Percentiles rank a stretch among this genome's conserved stretches.
These are phyloP conservation scores for Talaromyces thailandensis DNA, from an alignment of 495 filamentous ascomycete species.

Conservation along the genomic window DNA sequence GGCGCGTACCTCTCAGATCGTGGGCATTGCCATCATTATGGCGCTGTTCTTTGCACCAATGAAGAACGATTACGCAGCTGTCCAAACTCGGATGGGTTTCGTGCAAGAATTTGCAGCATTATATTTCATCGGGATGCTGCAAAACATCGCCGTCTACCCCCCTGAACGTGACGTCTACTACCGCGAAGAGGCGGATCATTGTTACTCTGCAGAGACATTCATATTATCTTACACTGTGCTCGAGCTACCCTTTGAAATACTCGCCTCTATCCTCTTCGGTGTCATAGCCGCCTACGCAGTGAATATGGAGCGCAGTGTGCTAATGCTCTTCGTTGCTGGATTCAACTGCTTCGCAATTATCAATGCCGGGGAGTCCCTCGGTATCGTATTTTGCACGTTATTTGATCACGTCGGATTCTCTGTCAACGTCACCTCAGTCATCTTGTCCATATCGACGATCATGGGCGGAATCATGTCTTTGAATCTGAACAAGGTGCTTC, in stretches of 20 bases:
- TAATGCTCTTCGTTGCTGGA: slow-evolving; percentile 55
- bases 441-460: slow-evolving; percentile 55
- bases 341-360: slow-evolving; percentile 67
- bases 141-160: slow-evolving; percentile 67
- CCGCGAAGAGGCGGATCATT: slow-evolving; percentile 57
- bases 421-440: slow-evolving; percentile 54
- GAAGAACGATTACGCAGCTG: slow-evolving; percentile 52
- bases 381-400: slow-evolving; percentile 71
- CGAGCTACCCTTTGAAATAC: slow-evolving; percentile 62
- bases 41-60: slow-evolving; percentile 65
- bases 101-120: slow-evolving; percentile 58
- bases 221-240: slow-evolving; percentile 55
- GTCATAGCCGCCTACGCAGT: slow-evolving; percentile 49
- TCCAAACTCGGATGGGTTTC: slow-evolving; percentile 65
- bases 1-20: slow-evolving; percentile 58
- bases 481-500: slow-evolving; percentile 53
- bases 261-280: slow-evolving; percentile 53
- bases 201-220: slow-evolving; percentile 60
- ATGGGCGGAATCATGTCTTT: slow-evolving; percentile 63
- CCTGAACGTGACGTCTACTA: slow-evolving; percentile 62
- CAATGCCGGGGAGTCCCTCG: slow-evolving; percentile 63
- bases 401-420: slow-evolving; percentile 68
- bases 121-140: slow-evolving; percentile 73
- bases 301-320: slow-evolving; percentile 48
- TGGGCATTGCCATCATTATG: slow-evolving; percentile 56